A percentile compares a stretch with the other conserved stretches of the same genome.
These are phyloP conservation scores for Diaporthe longicolla DNA, from an alignment of 2,329 filamentous ascomycete genomes.

Conservation along the genomic window DNA sequence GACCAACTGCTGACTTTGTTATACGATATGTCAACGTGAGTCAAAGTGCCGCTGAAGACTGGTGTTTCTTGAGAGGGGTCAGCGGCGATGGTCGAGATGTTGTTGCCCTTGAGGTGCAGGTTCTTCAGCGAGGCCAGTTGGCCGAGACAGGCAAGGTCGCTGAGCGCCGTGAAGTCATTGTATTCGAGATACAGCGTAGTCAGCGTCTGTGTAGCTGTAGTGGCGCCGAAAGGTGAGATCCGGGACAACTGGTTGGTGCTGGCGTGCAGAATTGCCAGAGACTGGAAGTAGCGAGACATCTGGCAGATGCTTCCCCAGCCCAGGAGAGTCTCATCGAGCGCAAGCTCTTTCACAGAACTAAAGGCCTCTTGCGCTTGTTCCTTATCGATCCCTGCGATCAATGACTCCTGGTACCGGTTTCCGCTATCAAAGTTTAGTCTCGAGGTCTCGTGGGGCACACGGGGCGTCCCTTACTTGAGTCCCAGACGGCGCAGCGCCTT, in stretches of 20 bases:
- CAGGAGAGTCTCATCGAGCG: conserved; percentile 77
- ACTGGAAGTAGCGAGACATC: conserved; percentile 67
- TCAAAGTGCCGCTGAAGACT: conserved; percentile 67
- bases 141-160: conserved; percentile 69
- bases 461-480: conserved; percentile 72
- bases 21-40: conserved; percentile 80
- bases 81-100: conserved; percentile 64
- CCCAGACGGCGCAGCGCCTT: conserved; percentile 75
- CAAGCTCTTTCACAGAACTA: conserved; percentile 69
- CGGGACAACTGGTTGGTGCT: conserved; percentile 70
- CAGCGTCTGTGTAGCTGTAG: conserved; percentile 64
- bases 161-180: conserved; percentile 75
- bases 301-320: conserved; percentile 74
- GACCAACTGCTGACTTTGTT: conserved; percentile 79
- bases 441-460: not conserved
- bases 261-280: conserved; percentile 65
- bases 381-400: conserved; percentile 53
- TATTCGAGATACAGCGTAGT: conserved; percentile 78
- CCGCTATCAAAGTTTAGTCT: conserved; percentile 66
- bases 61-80: conserved; percentile 53
- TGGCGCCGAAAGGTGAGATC: conserved; percentile 46
- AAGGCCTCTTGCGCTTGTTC: conserved; percentile 59
- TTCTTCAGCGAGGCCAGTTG: conserved; percentile 67
- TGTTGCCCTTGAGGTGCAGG: conserved; percentile 83
- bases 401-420: conserved; percentile 74